Base-by-base conservation (phyloP, 441 rosid species). In the Aquilaria agallochum region DNA sequence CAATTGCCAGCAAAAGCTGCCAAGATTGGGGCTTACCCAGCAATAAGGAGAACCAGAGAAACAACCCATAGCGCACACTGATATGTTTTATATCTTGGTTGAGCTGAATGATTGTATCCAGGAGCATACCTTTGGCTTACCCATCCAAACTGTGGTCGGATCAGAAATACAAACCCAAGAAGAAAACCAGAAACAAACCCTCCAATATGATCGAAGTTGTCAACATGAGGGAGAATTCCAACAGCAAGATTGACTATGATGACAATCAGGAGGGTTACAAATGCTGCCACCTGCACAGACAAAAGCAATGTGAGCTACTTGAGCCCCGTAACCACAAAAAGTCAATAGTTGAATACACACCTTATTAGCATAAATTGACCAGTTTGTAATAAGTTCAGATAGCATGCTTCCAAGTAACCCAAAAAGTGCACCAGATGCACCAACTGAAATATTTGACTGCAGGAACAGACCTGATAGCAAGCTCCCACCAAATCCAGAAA, bases 351-450 rank as follows among this genome's bases (percentile, higher is more conserved):
- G 7, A 56, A 27, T 36, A 15, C 4, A 42, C 75, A 92, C 98
- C 91, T 89, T 92, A 55, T 83, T 77, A 53, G 85, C 58, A 74
- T 92, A 92, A 13, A 85, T 92, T 3, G 96, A 71, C 98, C 98
- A 92, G 46, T 92, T 92, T 48, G 87, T 87, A 56, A 92, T 83
- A 74, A 92, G 92, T 74, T 92, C 98, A 58, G 96, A 92, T 4
- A 92, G 95, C 96, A 92, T 89, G 68, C 80, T 80, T 45, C 98
- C 98, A 13, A 89, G 91, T 55, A 89, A 72, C 56, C 98, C 98
- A 73, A 92, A 89, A 34, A 92, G 85, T 1, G 95, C 95, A 71
- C 98, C 98, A 53, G 98, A 92, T 59, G 98, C 96, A 68, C 98
- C 98, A 42, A 92, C 96, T 0, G 96, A 92, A 64, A 89, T 75